A percentile compares a stretch with the other conserved stretches of the same genome.
Conservation (phyloP, 2,329 filamentous ascomycete genomes). For the Fusarium stilboides region DNA sequence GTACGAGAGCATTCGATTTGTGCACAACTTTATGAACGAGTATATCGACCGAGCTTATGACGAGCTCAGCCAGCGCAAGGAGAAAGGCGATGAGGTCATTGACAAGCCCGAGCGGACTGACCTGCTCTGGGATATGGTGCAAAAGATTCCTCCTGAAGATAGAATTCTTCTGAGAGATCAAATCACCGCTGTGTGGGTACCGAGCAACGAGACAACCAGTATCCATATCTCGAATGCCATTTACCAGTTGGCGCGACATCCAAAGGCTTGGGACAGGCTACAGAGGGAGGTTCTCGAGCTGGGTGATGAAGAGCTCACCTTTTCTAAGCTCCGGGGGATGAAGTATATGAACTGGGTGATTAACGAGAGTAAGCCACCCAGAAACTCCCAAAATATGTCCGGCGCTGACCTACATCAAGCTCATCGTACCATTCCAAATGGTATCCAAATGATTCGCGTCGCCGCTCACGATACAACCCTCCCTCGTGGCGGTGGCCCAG, state of each 20-base stretch:
- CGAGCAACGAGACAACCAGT: slow-evolving; percentile 10
- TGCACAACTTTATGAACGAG: slow-evolving; percentile 11
- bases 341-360: slow-evolving; percentile 1
- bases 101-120: background rate
- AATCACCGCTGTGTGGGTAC: slow-evolving; percentile 10
- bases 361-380: background rate
- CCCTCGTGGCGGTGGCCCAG: background rate
- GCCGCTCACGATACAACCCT: slow-evolving; percentile 5
- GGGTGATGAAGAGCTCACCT: background rate
- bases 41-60: slow-evolving; percentile 11
- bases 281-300: slow-evolving; percentile 8
- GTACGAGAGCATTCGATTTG: slow-evolving; percentile 8
- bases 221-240: slow-evolving; percentile 10
- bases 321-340: background rate
- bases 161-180: slow-evolving; percentile 1
- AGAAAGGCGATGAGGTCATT: background rate
- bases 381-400: accelerated
- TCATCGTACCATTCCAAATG: slow-evolving; percentile 1
- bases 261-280: background rate
- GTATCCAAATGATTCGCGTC: slow-evolving; percentile 1
- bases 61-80: background rate
- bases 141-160: background rate
- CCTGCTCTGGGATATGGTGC: slow-evolving; percentile 3
- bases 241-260: slow-evolving; percentile 5
- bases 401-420: background rate